Conservation (phyloP, 2,329 filamentous ascomycete genomes). For the Fusarium concolor region DNA sequence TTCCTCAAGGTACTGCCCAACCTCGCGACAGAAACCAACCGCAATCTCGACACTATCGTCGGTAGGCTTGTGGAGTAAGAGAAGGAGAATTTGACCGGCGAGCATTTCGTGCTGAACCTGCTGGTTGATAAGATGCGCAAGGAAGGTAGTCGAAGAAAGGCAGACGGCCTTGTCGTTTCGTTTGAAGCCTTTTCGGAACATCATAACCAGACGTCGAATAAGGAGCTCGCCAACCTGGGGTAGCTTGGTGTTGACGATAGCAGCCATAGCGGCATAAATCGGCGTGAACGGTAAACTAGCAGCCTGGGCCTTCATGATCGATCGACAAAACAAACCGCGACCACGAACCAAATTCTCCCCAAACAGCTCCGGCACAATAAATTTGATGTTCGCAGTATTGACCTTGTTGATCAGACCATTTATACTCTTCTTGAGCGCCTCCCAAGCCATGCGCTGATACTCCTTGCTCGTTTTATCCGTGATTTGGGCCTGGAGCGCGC, state of each 20-base stretch:
- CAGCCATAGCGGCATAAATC: constrained; percentile 94
- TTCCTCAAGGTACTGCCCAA: constrained; percentile 93
- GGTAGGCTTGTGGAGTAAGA: constrained; percentile 94
- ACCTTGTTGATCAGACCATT: constrained; percentile 99
- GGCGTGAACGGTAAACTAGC: constrained; percentile 95
- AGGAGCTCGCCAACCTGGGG: constrained; percentile 94
- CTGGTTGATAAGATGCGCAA: constrained; percentile 95
- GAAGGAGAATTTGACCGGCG: constrained; percentile 88
- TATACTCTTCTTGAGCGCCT: constrained; percentile 98
- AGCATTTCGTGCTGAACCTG: constrained; percentile 96
- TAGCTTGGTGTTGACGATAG: constrained; percentile 97
- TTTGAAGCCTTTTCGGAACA: constrained; percentile 96
- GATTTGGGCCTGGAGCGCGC: constrained; percentile 94
- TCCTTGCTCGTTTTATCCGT: constrained; percentile 96
- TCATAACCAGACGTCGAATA: constrained; percentile 84
- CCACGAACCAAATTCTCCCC: constrained; percentile 93
- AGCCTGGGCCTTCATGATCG: constrained; percentile 98
- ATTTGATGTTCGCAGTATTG: constrained; percentile 97
- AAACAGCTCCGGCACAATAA: constrained; percentile 96
- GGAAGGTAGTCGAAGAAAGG: constrained; percentile 90
- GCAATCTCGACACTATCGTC: constrained; percentile 99
- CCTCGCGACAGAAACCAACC: constrained; percentile 90
- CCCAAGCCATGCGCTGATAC: constrained; percentile 99
- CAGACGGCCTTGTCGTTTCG: constrained; percentile 98
- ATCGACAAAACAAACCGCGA: constrained; percentile 90